Evolutionary conservation across 2,329 filamentous ascomycete genomes (phyloP).

Genomic region (Aspergillus neoniger): DNA sequence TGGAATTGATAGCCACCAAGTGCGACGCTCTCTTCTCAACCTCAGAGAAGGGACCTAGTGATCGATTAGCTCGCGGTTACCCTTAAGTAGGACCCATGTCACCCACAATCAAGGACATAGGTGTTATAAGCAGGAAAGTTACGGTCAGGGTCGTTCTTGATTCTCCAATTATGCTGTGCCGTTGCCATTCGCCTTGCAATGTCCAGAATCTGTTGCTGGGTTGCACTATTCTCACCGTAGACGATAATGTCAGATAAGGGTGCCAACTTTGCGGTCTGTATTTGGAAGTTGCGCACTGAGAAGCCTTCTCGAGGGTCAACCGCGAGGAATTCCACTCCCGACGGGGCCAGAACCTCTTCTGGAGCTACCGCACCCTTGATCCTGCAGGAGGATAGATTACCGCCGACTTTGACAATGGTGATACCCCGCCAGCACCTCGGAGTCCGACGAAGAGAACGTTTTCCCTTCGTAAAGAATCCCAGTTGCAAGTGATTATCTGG

Average conservation of each 20-base stretch:
- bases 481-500: slow-evolving; percentile 85
- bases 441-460: slow-evolving; percentile 67
- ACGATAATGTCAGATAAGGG: slow-evolving; percentile 89
- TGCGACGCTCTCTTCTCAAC: slow-evolving; percentile 71
- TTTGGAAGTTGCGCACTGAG: slow-evolving; percentile 95
- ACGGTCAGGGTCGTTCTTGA: slow-evolving; percentile 61
- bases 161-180: slow-evolving; percentile 75
- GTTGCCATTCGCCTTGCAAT: slow-evolving; percentile 65
- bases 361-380: slow-evolving; percentile 86
- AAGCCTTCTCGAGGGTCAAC: slow-evolving; percentile 87
- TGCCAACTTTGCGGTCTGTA: slow-evolving; percentile 85
- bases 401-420: slow-evolving; percentile 85
- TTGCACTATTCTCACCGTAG: slow-evolving; percentile 72
- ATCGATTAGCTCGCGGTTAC: slow-evolving; percentile 32
- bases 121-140: slow-evolving; percentile 74
- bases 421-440: slow-evolving; percentile 78
- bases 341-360: slow-evolving; percentile 70
- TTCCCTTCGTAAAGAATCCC: slow-evolving; percentile 81
- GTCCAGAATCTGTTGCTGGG: slow-evolving; percentile 66
- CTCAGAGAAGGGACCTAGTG: slow-evolving; percentile 62
- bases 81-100: slow-evolving; percentile 4
- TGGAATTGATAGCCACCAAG: slow-evolving; percentile 73
- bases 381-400: slow-evolving; percentile 70
- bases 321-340: slow-evolving; percentile 69
- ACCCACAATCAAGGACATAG: slow-evolving; percentile 68